Base-by-base conservation (phyloP, 768 basidiomycete genomes). In the Ephemerocybe angulata region DNA sequence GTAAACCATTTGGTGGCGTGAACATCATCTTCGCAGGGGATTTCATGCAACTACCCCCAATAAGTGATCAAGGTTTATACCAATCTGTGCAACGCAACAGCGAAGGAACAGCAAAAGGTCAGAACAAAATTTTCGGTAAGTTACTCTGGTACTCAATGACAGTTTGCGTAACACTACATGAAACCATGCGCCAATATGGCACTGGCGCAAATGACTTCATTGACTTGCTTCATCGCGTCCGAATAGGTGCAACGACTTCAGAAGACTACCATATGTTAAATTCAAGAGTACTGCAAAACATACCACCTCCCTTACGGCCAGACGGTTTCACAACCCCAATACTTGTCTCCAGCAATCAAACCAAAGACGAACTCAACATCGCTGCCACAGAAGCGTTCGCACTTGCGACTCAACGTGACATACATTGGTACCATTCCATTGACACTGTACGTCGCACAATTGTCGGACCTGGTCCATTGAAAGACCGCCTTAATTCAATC, bases 1-100 rank as follows among this genome's bases (percentile, higher is more conserved):
- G 31, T 68, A 8, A 19, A 8, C n/a, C 42, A 1, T 71, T 70
- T 56, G 70, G 68, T 6, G 68, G 71, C 0, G 52, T 67, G 13
- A 70, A 68, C 40, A 54, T 73, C 12, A 70, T 74, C 6, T 63
- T 73, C 46, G 68, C 70, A 2, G 70, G 70, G 1, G 70, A 73
- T 48, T 70, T 72, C 59, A 69, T 64, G 0, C 71, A 73, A 44
- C 53, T 73, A 1, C 70, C 69, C 2, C 71, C 61, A 7, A 29
- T 52, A 5, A 22, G 6, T 8, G 49, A 38, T 33, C 7, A 4
- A 13, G n/a, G n/a, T 10, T 29, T 52, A 8, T 52, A 24, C 22
- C 21, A 46, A 24, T 24, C 21, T 4, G 43, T 11, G n/a, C n/a
- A 24, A 8, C 12, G 8, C 21, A 12, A 52, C 2, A 1, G 8